Percentiles rank a stretch among this genome's conserved stretches.
Evolutionary conservation across 192 early-diverging fungal genomes (phyloP).

Genomic region (Rhizophagus sp.): DNA sequence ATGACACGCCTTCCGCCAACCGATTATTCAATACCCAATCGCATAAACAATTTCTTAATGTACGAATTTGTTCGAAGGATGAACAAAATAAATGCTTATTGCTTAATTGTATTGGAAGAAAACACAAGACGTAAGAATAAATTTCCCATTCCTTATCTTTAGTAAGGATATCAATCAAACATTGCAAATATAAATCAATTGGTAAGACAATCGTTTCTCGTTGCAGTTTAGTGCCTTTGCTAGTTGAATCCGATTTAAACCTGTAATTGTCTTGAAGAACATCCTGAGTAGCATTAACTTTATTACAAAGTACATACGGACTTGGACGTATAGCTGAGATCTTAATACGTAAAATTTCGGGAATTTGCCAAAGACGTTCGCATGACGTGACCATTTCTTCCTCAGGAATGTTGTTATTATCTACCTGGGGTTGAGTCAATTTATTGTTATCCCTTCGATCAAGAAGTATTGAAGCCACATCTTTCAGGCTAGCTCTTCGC

Average conservation of each 20-base stretch:
- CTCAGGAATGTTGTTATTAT: conserved; percentile 4
- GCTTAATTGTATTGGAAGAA: conserved; percentile 67
- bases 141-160: conserved; percentile 73
- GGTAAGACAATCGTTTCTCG: conserved; percentile 40
- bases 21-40: conserved; percentile 56
- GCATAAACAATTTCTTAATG: conserved; percentile 53
- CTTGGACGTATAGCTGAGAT: conserved; percentile 14
- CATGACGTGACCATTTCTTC: background rate
- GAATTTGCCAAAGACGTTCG: conserved; percentile 18
- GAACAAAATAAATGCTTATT: conserved; percentile 75
- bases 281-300: background rate
- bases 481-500: conserved; percentile 7
- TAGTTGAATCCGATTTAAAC: conserved; percentile 35
- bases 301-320: conserved; percentile 21
- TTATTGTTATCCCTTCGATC: conserved; percentile 6
- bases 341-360: conserved; percentile 11
- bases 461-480: background rate
- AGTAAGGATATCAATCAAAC: conserved; percentile 60
- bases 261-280: conserved; percentile 2
- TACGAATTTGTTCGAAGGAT: conserved; percentile 52
- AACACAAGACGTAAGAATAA: conserved; percentile 65
- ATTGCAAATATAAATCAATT: conserved; percentile 58
- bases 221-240: conserved; percentile 19
- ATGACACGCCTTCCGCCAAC: conserved; percentile 25
- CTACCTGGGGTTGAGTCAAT: background rate